Conservation (phyloP, 768 basidiomycete species). For the Russula ochroleuca region DNA sequence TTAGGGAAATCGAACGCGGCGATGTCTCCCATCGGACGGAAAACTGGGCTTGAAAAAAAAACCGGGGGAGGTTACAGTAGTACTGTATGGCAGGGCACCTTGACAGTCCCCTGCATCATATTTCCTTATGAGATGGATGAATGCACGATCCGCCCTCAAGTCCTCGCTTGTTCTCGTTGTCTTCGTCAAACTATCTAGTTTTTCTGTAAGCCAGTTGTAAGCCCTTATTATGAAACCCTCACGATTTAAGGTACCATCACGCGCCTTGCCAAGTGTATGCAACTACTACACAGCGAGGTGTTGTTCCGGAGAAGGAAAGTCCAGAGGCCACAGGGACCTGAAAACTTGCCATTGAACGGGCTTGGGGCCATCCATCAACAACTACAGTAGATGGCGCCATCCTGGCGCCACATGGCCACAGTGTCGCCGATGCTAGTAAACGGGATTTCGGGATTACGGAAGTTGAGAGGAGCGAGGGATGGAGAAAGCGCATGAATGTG, state of each 20-base stretch:
- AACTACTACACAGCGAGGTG: not conserved
- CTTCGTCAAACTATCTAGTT: not conserved
- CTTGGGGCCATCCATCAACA: not conserved
- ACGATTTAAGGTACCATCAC: not conserved
- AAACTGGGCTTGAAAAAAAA: conserved; percentile 11
- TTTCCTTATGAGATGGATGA: not conserved
- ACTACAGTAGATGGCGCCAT: not conserved
- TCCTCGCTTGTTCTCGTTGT: not conserved
- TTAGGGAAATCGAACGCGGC: not conserved
- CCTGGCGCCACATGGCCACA: not conserved
- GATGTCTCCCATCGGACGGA: not conserved
- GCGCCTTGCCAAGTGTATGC: too few relatives aligned
- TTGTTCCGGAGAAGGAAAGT: not conserved
- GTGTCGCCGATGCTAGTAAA: not conserved
- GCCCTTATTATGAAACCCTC: not conserved
- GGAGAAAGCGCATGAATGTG: not conserved
- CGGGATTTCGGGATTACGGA: not conserved
- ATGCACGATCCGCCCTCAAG: not conserved
- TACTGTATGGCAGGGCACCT: too few relatives aligned
- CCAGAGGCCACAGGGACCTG: not conserved
- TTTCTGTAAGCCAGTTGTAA: not conserved
- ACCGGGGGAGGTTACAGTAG: not conserved
- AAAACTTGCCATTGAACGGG: not conserved
- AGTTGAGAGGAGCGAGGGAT: not conserved
- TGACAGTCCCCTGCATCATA: not conserved